Conservation (phyloP, 2,329 filamentous ascomycete species). For the Coniochaeta sp. region DNA sequence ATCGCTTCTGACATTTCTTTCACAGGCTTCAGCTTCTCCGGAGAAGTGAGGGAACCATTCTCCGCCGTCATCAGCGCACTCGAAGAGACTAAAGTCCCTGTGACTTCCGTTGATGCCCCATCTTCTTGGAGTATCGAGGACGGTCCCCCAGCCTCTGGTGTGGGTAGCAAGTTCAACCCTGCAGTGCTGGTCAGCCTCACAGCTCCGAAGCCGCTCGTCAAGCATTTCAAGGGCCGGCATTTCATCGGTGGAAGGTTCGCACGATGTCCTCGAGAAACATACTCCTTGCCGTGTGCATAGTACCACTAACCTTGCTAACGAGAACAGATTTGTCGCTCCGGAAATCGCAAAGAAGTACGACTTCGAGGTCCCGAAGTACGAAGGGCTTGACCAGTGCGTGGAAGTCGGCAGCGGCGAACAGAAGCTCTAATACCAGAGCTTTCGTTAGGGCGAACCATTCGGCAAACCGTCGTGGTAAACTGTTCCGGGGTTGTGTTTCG, state of each 20-base stretch:
- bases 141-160: conserved; percentile 70
- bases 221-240: conserved; percentile 78
- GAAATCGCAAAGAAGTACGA: conserved; percentile 78
- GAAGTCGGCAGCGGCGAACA: conserved; percentile 54
- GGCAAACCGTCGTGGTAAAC: not conserved
- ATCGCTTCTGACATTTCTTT: conserved; percentile 7
- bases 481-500: not conserved
- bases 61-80: conserved; percentile 72
- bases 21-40: conserved; percentile 82
- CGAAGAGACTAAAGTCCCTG: conserved; percentile 63
- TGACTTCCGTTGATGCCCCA: conserved; percentile 86
- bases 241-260: conserved; percentile 79
- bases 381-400: conserved; percentile 82
- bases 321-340: conserved; percentile 65
- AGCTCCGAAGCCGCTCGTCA: conserved; percentile 84
- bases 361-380: conserved; percentile 74
- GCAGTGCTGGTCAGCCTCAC: conserved; percentile 78
- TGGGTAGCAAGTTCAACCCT: conserved; percentile 77
- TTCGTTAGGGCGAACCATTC: conserved; percentile 1
- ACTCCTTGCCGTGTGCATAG: conserved; percentile 12
- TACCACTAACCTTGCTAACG: conserved; percentile 8
- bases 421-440: conserved; percentile 38
- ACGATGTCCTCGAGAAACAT: conserved; percentile 6
- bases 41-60: conserved; percentile 89
- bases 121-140: conserved; percentile 90